These are phyloP conservation scores for Apiospora aurea DNA, from an alignment of 2,329 filamentous ascomycete species.

Conservation along the genomic window DNA sequence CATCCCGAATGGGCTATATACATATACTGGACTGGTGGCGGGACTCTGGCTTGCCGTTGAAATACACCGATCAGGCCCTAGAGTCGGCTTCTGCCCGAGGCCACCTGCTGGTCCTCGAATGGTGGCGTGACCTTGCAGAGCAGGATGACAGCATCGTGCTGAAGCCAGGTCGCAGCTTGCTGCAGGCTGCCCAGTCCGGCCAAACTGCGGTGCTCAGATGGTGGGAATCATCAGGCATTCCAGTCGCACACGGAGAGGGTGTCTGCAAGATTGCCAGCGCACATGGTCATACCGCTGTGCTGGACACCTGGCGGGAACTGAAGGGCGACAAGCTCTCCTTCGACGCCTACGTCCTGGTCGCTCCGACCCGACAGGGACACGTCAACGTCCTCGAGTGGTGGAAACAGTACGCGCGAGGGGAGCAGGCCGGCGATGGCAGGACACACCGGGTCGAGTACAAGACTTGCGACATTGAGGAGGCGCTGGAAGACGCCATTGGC, in stretches of 20 bases:
- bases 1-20: slow-evolving; percentile 84
- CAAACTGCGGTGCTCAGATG: slow-evolving; percentile 80
- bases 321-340: slow-evolving; percentile 77
- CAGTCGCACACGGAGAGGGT: slow-evolving; percentile 79
- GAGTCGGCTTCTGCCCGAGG: slow-evolving; percentile 88
- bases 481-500: slow-evolving; percentile 83
- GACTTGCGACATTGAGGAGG: slow-evolving; percentile 94
- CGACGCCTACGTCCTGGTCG: slow-evolving; percentile 83
- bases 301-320: slow-evolving; percentile 81
- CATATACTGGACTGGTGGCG: slow-evolving; percentile 92
- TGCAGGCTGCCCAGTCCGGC: slow-evolving; percentile 84
- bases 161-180: slow-evolving; percentile 84
- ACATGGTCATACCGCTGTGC: slow-evolving; percentile 82
- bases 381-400: slow-evolving; percentile 91
- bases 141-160: slow-evolving; percentile 66
- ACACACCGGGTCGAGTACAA: slow-evolving; percentile 87
- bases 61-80: slow-evolving; percentile 86
- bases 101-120: slow-evolving; percentile 85
- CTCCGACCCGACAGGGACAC: slow-evolving; percentile 86
- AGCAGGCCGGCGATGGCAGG: slow-evolving; percentile 58
- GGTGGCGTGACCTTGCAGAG: slow-evolving; percentile 81
- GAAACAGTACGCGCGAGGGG: slow-evolving; percentile 71
- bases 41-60: slow-evolving; percentile 76
- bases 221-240: slow-evolving; percentile 86
- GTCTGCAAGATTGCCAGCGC: slow-evolving; percentile 85